Conservation (phyloP, 139 green algal species). For the Gonium pectorale region DNA sequence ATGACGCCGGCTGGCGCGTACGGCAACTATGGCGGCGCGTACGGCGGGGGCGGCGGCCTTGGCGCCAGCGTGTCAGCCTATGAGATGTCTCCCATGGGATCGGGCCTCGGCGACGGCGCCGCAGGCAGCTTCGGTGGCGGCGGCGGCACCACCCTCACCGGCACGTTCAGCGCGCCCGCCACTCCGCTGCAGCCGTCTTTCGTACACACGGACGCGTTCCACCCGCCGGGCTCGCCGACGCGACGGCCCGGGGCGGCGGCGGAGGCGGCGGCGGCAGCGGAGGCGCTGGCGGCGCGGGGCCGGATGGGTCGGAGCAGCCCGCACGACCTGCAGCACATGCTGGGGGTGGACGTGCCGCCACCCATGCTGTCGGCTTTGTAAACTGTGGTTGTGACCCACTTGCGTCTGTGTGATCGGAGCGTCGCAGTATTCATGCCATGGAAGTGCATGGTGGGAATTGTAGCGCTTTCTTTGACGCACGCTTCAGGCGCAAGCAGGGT, state of each 20-base stretch:
- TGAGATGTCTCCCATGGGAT: no score
- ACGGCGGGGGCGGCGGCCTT: no score
- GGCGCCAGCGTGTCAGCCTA: no score
- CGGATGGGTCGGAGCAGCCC: neutral
- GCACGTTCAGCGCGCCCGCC: neutral
- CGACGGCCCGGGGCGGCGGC: no score
- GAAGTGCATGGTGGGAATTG: no score
- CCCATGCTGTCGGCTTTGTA: conserved; percentile 23
- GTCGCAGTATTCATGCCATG: no score
- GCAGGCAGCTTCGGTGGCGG: no score
- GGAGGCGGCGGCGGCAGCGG: conserved; percentile 16
- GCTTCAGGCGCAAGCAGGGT: no score
- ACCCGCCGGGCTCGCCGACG: neutral
- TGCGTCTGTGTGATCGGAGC: neutral
- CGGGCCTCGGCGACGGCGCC: no score
- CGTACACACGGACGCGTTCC: neutral
- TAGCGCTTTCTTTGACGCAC: no score
- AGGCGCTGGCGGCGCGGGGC: neutral
- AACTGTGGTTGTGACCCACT: neutral
- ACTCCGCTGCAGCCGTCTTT: neutral
- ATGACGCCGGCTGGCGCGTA: no score
- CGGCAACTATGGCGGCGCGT: no score
- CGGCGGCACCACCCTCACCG: neutral
- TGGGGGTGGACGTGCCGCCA: conserved; percentile 31
- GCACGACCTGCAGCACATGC: conserved; percentile 38